Evolutionary conservation across 306 rosid genomes (phyloP), one percentile per base, ranked within the genome.

Genomic region (Benincasa hispida): DNA sequence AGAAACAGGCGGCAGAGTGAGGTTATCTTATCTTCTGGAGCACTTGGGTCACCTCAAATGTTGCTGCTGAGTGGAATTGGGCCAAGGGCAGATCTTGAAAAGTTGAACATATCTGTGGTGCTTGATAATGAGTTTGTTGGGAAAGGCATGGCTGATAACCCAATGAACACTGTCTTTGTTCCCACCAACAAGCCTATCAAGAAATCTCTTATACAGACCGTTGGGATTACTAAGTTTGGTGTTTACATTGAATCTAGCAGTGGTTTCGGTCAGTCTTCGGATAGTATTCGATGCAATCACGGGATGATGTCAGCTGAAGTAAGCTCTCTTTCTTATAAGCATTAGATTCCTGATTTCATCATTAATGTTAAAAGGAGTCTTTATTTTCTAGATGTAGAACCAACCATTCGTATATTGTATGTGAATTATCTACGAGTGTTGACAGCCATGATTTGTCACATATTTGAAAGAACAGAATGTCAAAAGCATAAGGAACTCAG

Each of bases 261-360:
- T 72, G 98, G 98, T 48, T 93, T 86, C 53, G 79, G 97, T 25
- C 97, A 91, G 90, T 88, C 97, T 58, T 50, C 18, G 0, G 85
- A 88, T 35, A 93, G 98, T 85, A 91, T 93, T 85, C 94, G 84
- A 22, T 93, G 97, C 77, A 91, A 93, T 85, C 98, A 93, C 42
- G 98, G 98, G 56, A 86, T 93, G 68, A 25, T 93, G 88, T 93
- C 97, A 21, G 94, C 98, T 66, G 98, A 93, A 97, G 98, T 91
- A 87, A 78, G 85, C 79, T 42, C 21, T 57, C 41, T 70, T 86
- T 63, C 48, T 61, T 42, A 30, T 17, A 15, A 62, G 25, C 35
- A 42, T 69, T 28, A 41, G 21, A 47, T 70, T 42, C 57, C 13
- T 22, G 18, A 39, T 39, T 66, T 66, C 50, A 66, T 39, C 25